phyloP scores from a whole-genome alignment of 495 filamentous ascomycete species.

The Aspergillus baeticus region DNA sequence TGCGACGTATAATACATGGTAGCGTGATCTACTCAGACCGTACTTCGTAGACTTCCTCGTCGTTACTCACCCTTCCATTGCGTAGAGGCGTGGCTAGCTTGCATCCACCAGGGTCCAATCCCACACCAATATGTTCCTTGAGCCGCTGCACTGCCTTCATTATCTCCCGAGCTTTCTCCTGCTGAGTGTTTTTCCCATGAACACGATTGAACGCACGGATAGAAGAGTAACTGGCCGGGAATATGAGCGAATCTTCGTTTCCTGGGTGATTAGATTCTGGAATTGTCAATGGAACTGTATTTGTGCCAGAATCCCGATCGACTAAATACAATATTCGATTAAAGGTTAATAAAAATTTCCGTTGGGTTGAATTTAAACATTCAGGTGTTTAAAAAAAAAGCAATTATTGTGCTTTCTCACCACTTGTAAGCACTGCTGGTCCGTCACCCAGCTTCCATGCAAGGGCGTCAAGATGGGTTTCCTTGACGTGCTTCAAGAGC shows the following conservation, averaged over 20 bases:
- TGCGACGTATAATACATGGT: not conserved
- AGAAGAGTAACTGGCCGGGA: conserved; percentile 32
- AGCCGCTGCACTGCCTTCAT: conserved; percentile 38
- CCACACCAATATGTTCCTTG: conserved; percentile 48
- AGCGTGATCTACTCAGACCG: conserved; percentile 15
- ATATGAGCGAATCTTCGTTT: conserved; percentile 31
- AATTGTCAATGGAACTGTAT: conserved; percentile 20
- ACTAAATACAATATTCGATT: conserved; percentile 14
- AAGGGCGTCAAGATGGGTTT: conserved; percentile 55
- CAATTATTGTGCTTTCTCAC: conserved; percentile 40
- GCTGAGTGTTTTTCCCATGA: conserved; percentile 37
- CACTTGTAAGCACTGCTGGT: conserved; percentile 44
- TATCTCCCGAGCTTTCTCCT: conserved; percentile 38
- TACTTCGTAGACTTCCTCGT: conserved; percentile 41
- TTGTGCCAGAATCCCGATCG: conserved; percentile 8
- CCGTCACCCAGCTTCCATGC: conserved; percentile 70
- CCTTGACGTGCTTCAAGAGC: conserved; percentile 62
- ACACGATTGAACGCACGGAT: conserved; percentile 38
- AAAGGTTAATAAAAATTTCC: conserved; percentile 20
- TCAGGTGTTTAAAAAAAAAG: conserved; percentile 13
- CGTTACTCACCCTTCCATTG: conserved; percentile 35
- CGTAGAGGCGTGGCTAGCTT: conserved; percentile 24
- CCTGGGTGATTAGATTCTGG: conserved; percentile 21
- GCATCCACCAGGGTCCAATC: conserved; percentile 45
- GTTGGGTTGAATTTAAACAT: conserved; percentile 7